Evolutionary conservation across 352 stramenopile genomes (phyloP), one percentile per base, ranked within the genome.

Genomic region (Pythium brassicae): DNA sequence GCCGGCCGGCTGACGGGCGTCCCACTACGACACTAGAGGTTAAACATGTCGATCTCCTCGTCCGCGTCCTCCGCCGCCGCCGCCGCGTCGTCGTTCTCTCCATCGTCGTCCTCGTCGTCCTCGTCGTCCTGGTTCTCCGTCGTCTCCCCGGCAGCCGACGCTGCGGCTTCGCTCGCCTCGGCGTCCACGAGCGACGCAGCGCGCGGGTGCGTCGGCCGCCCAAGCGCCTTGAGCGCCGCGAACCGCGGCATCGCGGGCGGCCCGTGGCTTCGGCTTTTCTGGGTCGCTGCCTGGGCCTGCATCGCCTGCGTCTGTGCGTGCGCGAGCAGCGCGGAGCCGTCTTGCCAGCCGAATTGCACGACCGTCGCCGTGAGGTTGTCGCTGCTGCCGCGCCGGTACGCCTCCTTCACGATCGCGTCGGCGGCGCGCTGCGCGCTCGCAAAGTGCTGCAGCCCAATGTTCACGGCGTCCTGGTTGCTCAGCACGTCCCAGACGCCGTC

Each of bases 401-500:
- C 74, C 39, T 69, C 69, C 54, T 77, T 74, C n/a, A 87, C 66
- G 40, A 90, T 68, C 11, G 76, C 76, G 20, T 68, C 55, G 1
- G 75, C 71, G 2, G 76, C 80, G 12, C 57, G 50, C 60, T 83
- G 76, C 10, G 73, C 49, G 29, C 80, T 65, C 11, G 65, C 34
- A 27, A 76, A 74, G 34, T 79, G 65, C 35, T 52, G 32, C 27
- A 82, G 56, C 1, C 59, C 78, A 17, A 87, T 78, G 43, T 71
- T 62, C 25, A 86, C 70, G 0, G 60, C 80, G 15, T 88, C 72
- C 54, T 90, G 69, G 22, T 79, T 79, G 42, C 63, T 85, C 58
- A 90, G 46, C 0, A 82, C 74, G 61, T 87, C 70, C 78, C 72
- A 89, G 20, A 88, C 55, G 23, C 80, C 74, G 58, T 89, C 78